phyloP scores from a whole-genome alignment of 495 filamentous ascomycete genomes.

The Penicillium crystallinum region DNA sequence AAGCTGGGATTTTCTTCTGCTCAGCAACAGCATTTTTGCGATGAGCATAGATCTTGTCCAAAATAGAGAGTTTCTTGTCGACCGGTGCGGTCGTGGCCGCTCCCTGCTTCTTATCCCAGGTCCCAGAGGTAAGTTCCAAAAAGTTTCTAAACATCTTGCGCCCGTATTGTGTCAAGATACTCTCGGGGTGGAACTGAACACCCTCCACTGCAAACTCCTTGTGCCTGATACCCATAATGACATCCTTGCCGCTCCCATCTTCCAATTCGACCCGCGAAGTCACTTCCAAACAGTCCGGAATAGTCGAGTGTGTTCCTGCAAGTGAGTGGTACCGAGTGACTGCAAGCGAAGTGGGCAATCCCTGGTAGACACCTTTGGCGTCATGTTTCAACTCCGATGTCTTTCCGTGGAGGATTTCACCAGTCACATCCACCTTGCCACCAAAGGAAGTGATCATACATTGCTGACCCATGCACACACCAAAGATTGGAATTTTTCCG shows the following conservation, averaged over 20 bases:
- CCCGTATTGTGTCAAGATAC: constrained; percentile 86
- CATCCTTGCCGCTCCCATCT: constrained; percentile 53
- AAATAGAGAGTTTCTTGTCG: constrained; percentile 71
- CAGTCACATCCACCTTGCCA: constrained; percentile 84
- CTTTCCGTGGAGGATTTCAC: constrained; percentile 96
- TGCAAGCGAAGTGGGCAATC: constrained; percentile 67
- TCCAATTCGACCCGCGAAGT: constrained; percentile 75
- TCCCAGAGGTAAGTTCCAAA: constrained; percentile 76
- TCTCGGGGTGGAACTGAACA: constrained; percentile 97
- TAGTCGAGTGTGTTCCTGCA: constrained; percentile 82
- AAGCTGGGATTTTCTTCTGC: constrained; percentile 83
- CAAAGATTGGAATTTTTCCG: constrained; percentile 95
- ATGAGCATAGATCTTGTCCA: constrained; percentile 87
- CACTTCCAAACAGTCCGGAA: constrained; percentile 83
- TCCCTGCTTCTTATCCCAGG: constrained; percentile 68
- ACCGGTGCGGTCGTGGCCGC: constrained; percentile 18
- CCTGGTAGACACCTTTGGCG: constrained; percentile 76
- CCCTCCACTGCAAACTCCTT: constrained; percentile 86
- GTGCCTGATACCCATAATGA: constrained; percentile 97
- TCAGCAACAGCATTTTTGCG: constrained; percentile 69
- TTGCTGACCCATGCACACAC: constrained; percentile 98
- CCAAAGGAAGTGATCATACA: constrained; percentile 92
- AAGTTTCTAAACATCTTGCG: constrained; percentile 91
- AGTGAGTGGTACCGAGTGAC: constrained; percentile 97
- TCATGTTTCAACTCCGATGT: constrained; percentile 89